Conservation (phyloP, 495 filamentous ascomycete species). For the Neurospora sp. region DNA sequence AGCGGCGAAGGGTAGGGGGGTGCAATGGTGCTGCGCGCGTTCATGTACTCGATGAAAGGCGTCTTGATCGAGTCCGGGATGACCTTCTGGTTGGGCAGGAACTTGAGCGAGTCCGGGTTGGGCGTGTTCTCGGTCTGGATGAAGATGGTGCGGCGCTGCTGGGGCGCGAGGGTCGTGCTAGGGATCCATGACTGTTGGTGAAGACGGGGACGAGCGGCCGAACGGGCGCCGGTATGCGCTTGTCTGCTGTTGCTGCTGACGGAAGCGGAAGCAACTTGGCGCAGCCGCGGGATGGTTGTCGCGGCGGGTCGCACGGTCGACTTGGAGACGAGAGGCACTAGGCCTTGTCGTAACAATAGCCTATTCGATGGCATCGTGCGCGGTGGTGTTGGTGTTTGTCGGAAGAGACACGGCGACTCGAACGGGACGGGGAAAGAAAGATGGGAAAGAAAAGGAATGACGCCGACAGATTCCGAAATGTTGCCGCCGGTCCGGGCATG, state of each 20-base stretch:
- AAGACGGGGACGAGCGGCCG: not conserved
- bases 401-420: not conserved
- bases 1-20: conserved; percentile 90
- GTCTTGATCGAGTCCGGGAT: conserved; percentile 62
- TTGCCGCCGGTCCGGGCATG: not conserved
- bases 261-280: conserved; percentile 12
- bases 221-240: conserved; percentile 8
- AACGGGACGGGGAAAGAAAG: not conserved
- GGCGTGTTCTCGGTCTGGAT: conserved; percentile 95
- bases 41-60: conserved; percentile 83
- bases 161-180: not conserved
- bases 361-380: conserved; percentile 16
- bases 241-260: conserved; percentile 11
- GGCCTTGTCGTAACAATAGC: conserved; percentile 12
- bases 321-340: conserved; percentile 18
- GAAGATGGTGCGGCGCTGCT: conserved; percentile 64
- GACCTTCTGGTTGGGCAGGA: conserved; percentile 76
- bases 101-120: conserved; percentile 87
- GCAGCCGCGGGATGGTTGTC: conserved; percentile 3
- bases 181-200: conserved; percentile 12
- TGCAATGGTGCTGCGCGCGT: conserved; percentile 75
- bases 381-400: not conserved
- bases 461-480: not conserved
- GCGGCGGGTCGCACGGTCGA: conserved; percentile 3
- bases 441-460: not conserved